Evolutionary conservation across 768 basidiomycete species (phyloP).

Genomic region (Lactarius trivialis): DNA sequence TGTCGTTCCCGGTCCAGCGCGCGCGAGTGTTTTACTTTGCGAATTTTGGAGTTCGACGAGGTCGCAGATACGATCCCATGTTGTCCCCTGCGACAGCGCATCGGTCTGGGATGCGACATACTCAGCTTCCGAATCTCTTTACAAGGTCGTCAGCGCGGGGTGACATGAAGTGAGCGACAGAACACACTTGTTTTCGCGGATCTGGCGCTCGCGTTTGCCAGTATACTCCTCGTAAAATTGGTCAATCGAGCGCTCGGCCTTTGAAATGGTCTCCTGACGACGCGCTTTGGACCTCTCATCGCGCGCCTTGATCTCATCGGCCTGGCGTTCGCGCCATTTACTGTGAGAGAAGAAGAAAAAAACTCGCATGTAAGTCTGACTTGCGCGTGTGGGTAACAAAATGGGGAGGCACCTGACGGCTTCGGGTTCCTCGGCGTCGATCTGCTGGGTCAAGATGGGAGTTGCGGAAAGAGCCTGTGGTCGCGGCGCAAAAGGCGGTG

Average conservation of each 20-base stretch:
- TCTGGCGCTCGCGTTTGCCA: slow-evolving; percentile 81
- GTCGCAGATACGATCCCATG: slow-evolving; percentile 91
- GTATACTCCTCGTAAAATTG: slow-evolving; percentile 88
- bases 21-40: slow-evolving; percentile 91
- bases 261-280: slow-evolving; percentile 75
- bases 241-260: slow-evolving; percentile 82
- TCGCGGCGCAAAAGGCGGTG: slow-evolving; percentile 63
- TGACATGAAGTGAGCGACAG: background rate
- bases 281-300: slow-evolving; percentile 74
- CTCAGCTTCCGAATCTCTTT: slow-evolving; percentile 73
- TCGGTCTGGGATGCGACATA: slow-evolving; percentile 69
- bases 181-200: slow-evolving; percentile 91
- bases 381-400: background rate
- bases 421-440: slow-evolving; percentile 77
- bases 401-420: slow-evolving; percentile 66
- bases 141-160: background rate
- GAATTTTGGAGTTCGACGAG: slow-evolving; percentile 88
- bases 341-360: too few species aligned
- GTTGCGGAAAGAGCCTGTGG: slow-evolving; percentile 68
- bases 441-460: slow-evolving; percentile 61
- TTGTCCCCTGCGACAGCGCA: slow-evolving; percentile 81
- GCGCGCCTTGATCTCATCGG: slow-evolving; percentile 71
- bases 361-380: background rate
- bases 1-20: slow-evolving; percentile 80
- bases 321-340: slow-evolving; percentile 84